These are phyloP conservation scores for Otatea glauca DNA, from an alignment of 176 grass and related monocot species.

Conservation along the genomic window DNA sequence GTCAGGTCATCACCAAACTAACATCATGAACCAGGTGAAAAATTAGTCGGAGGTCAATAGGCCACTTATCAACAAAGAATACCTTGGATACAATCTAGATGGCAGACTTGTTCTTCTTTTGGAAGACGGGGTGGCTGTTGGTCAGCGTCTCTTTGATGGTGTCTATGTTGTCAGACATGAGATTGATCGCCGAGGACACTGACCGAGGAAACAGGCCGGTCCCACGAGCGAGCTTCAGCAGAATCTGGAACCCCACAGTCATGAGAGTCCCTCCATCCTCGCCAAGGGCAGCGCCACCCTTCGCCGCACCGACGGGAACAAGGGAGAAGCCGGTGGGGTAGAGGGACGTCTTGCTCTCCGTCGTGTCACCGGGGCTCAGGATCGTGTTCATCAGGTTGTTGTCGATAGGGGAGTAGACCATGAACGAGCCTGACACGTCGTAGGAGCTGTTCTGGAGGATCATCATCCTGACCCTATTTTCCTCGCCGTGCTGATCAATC, in stretches of 20 bases:
- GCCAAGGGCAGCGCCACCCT: neutral
- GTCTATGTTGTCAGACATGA: conserved; percentile 39
- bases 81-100: conserved; percentile 33
- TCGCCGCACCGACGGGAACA: conserved; percentile 45
- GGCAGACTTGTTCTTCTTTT: neutral
- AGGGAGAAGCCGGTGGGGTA: conserved; percentile 34
- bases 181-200: conserved; percentile 1
- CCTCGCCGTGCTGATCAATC: neutral
- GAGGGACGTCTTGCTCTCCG: neutral
- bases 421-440: conserved; percentile 49
- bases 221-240: conserved; percentile 36
- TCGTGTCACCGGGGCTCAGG: neutral
- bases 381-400: conserved; percentile 31
- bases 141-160: conserved; percentile 44
- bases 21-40: neutral
- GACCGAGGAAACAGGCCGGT: conserved; percentile 39
- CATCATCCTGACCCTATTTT: conserved; percentile 36
- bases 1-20: neutral
- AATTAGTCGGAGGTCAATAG: neutral
- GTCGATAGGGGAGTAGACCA: conserved; percentile 63
- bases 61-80: conserved; percentile 2
- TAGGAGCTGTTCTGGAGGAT: conserved; percentile 68
- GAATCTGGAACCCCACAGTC: conserved; percentile 65
- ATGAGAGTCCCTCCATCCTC: conserved; percentile 52
- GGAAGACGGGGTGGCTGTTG: conserved; percentile 30